These are phyloP conservation scores for Pseudocercospora eumusae DNA, from an alignment of 2,329 filamentous ascomycete species.

Conservation along the genomic window DNA sequence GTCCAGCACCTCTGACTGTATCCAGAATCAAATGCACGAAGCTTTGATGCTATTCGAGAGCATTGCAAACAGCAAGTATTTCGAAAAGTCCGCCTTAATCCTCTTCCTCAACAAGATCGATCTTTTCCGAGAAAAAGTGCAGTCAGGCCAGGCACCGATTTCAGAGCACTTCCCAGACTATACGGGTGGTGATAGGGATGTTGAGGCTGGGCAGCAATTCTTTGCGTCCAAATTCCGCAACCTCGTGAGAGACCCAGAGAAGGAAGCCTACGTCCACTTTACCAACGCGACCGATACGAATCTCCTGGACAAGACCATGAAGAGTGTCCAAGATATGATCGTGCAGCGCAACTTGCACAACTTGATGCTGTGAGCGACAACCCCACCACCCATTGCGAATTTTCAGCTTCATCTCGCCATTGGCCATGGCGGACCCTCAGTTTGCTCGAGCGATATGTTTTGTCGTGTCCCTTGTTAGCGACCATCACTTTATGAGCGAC, in stretches of 20 bases:
- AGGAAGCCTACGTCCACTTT: slow-evolving; percentile 56
- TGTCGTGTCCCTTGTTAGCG: slow-evolving; percentile 3
- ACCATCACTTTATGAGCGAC: background rate
- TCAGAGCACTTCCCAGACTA: slow-evolving; percentile 54
- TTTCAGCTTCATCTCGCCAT: slow-evolving; percentile 5
- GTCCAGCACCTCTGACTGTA: slow-evolving; percentile 6
- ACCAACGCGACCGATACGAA: slow-evolving; percentile 56
- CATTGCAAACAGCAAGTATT: slow-evolving; percentile 56
- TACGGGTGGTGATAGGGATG: slow-evolving; percentile 46
- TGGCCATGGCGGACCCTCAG: background rate
- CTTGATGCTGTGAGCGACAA: slow-evolving; percentile 45
- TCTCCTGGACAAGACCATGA: slow-evolving; percentile 55
- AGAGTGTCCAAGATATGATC: slow-evolving; percentile 56
- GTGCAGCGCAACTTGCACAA: slow-evolving; percentile 55
- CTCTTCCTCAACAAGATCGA: slow-evolving; percentile 58
- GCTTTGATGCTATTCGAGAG: slow-evolving; percentile 57
- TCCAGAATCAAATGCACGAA: slow-evolving; percentile 58
- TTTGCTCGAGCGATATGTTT: slow-evolving; percentile 1
- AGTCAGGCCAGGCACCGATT: slow-evolving; percentile 50
- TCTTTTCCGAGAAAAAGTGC: slow-evolving; percentile 54
- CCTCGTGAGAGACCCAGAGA: slow-evolving; percentile 52
- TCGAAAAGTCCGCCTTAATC: slow-evolving; percentile 54
- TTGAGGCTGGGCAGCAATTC: slow-evolving; percentile 53
- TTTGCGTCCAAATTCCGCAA: slow-evolving; percentile 55
- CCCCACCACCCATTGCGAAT: slow-evolving; percentile 15